A percentile compares a stretch with the other conserved stretches of the same genome.
Conservation (phyloP, 495 filamentous ascomycete genomes). For the Neurospora sp. region DNA sequence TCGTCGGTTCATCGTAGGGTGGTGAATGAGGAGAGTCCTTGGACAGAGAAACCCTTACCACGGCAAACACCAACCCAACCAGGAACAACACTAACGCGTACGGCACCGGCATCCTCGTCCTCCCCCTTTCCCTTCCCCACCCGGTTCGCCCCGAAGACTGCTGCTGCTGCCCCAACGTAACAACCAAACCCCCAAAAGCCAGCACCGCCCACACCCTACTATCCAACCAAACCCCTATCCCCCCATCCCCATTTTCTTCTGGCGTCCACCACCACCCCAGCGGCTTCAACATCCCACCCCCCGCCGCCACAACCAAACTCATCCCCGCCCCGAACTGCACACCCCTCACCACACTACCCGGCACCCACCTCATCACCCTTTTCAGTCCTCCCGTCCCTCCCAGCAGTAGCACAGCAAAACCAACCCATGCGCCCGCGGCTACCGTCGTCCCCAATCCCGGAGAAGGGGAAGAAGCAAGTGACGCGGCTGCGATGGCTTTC, state of each 20-base stretch:
- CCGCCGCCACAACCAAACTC: neutral
- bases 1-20: constrained; percentile 2
- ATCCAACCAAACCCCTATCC: neutral
- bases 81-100: constrained; percentile 66
- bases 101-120: constrained; percentile 34
- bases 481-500: constrained; percentile 37
- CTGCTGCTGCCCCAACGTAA: neutral
- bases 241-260: neutral
- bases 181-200: neutral
- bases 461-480: neutral
- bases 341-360: neutral
- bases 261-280: neutral
- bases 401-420: neutral
- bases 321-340: neutral
- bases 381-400: neutral
- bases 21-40: neutral
- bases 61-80: constrained; percentile 50
- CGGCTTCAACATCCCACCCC: neutral
- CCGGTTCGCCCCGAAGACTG: neutral
- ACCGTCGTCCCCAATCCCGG: neutral
- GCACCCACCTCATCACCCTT: neutral
- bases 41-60: constrained; percentile 19
- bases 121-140: neutral
- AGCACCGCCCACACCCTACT: neutral
- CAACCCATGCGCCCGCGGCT: neutral